Base-by-base conservation (phyloP, 2,329 filamentous ascomycete genomes). In the Fragosphaeria purpurea region DNA sequence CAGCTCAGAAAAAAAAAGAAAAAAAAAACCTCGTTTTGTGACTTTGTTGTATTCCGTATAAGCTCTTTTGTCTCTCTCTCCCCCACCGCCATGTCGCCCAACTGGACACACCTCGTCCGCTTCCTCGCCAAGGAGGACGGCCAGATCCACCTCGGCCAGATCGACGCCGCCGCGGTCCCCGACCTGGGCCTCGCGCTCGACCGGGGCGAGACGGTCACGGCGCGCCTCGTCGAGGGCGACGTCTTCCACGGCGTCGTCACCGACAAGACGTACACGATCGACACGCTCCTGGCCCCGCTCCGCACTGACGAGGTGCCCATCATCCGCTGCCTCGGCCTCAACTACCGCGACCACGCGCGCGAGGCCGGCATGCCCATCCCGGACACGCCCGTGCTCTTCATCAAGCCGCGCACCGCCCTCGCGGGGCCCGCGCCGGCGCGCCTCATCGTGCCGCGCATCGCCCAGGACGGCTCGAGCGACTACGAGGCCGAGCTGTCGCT, bases 321-420 rank as follows among this genome's bases (percentile, higher is more conserved):
- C 22, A 70, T 73, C 46, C 67, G 70, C 38, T 73, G 70, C 56
- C 59, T 73, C 44, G 70, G 71, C 6, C 64, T 73, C 47, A 74
- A 73, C 60, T 72, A 72, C 57, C 60, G 59, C 38, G 62, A 70
- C 56, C 68, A 70, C 50, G 67, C 67, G 5, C 52, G 56, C 12
- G 68, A 71, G 57, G 64, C 64, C 46, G 63, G 62, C 44, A 61
- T 68, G 60, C 55, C 63, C 2, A 58, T 69, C 30, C 67, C 68
- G 0, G 57, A 61, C 33, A 55, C 58, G 4, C 67, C 66, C 0
- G 62, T 66, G 4, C 55, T 70, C 4, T 70, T 70, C 56, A 59
- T 65, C 57, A 70, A 70, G 58, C 67, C 67, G 2, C 56, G 61
- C 9, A 67, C 62, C 2, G 61, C 65, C 3, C 58, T 69, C 1